Evolutionary conservation across 306 rosid species (phyloP).

Genomic region (Vigna mungo): DNA sequence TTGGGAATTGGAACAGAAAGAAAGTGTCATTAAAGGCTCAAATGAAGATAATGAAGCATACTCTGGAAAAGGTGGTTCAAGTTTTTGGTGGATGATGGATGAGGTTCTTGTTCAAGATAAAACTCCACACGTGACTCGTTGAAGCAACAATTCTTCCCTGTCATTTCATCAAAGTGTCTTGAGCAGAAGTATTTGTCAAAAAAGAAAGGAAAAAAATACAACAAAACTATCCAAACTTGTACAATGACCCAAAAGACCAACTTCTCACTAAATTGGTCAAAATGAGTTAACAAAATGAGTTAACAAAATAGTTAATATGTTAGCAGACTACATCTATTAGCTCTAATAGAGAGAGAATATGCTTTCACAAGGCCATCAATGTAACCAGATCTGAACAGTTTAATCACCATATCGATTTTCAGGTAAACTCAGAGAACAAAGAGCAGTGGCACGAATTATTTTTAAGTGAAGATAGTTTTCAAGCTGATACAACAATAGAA

Average conservation of each 20-base stretch:
- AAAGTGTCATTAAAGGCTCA: slow-evolving; percentile 30
- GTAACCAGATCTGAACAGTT: slow-evolving; percentile 20
- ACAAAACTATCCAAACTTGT: slow-evolving; percentile 12
- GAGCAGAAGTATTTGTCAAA: slow-evolving; percentile 35
- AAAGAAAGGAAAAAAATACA: neutral
- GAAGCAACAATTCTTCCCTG: slow-evolving; percentile 94
- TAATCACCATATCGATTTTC: slow-evolving; percentile 28
- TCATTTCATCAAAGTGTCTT: slow-evolving; percentile 47
- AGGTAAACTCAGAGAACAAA: slow-evolving; percentile 22
- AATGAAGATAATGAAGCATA: slow-evolving; percentile 54
- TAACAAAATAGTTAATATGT: slow-evolving; percentile 15
- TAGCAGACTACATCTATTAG: slow-evolving; percentile 1
- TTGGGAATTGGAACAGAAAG: slow-evolving; percentile 21
- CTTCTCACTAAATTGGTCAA: slow-evolving; percentile 26
- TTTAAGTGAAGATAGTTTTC: slow-evolving; percentile 2
- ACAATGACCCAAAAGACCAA: slow-evolving; percentile 24
- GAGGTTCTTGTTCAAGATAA: slow-evolving; percentile 86
- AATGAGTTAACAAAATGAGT: slow-evolving; percentile 27
- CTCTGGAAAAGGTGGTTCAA: slow-evolving; percentile 92
- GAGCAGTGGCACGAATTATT: slow-evolving; percentile 21
- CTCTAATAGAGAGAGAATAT: slow-evolving; percentile 1
- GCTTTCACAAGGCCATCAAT: slow-evolving; percentile 9
- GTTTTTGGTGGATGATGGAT: slow-evolving; percentile 89
- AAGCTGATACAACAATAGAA: slow-evolving; percentile 18
- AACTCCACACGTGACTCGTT: slow-evolving; percentile 81